Conservation (phyloP, 148 eudicot genomes). For the Nyssa sinensis region DNA sequence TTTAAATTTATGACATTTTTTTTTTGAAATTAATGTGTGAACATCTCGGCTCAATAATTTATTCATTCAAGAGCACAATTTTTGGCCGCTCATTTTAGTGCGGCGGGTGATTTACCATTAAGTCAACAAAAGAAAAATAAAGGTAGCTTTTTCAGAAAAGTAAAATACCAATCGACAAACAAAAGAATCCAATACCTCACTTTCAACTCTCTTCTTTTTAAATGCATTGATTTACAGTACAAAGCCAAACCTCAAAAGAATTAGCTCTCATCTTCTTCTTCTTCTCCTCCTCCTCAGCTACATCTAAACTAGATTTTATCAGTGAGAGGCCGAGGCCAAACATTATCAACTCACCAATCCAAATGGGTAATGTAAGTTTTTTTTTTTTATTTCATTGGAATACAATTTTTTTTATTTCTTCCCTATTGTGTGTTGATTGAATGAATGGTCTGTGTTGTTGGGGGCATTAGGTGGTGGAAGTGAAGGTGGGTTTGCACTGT, state of each 20-base stretch:
- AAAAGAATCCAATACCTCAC: background rate
- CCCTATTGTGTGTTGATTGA: background rate
- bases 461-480: conserved; percentile 66
- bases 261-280: background rate
- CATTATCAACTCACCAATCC: background rate
- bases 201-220: background rate
- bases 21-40: too few species aligned
- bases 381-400: background rate
- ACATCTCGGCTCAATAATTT: too few species aligned
- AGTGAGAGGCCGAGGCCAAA: too few species aligned
- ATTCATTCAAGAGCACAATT: background rate
- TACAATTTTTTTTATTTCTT: background rate
- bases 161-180: background rate
- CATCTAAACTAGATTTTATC: background rate
- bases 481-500: conserved; percentile 88
- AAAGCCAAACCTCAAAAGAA: background rate
- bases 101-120: background rate
- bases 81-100: background rate
- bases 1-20: too few species aligned
- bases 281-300: background rate
- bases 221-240: too few species aligned
- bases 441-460: background rate
- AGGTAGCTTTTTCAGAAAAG: background rate
- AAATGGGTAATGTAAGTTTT: background rate
- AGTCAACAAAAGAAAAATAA: background rate